Conservation (phyloP, 257 asterid genomes). For the Asclepias syriaca region DNA sequence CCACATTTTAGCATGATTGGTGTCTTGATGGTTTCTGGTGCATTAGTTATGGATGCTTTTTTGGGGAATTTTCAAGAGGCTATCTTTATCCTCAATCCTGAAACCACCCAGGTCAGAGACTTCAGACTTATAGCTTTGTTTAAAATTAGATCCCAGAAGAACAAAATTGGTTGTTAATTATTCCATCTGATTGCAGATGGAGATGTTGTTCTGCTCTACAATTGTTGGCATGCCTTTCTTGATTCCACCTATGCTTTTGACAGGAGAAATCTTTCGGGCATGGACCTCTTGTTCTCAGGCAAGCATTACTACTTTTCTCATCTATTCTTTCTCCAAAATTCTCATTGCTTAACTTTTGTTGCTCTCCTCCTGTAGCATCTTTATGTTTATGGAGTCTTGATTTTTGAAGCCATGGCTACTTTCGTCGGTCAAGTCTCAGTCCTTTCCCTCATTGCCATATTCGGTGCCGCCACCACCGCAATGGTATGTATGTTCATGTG, state of each 20-base stretch:
- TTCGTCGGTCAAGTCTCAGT: constrained; percentile 89
- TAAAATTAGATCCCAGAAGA: too few relatives aligned
- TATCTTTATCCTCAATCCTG: constrained; percentile 76
- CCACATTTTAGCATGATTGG: constrained; percentile 84
- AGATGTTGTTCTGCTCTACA: constrained; percentile 95
- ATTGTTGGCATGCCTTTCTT: constrained; percentile 95
- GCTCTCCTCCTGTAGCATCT: constrained; percentile 52
- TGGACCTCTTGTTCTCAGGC: constrained; percentile 86
- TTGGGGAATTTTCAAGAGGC: constrained; percentile 92
- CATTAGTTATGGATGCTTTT: constrained; percentile 79
- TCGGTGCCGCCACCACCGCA: constrained; percentile 96
- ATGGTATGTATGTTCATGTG: constrained; percentile 42
- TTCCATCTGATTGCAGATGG: constrained; percentile 45
- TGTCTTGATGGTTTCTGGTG: constrained; percentile 78
- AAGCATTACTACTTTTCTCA: neutral
- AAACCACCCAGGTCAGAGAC: constrained; percentile 66
- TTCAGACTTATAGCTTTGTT: neutral
- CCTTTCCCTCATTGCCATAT: constrained; percentile 82
- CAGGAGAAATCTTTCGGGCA: constrained; percentile 75
- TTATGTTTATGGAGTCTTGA: constrained; percentile 82
- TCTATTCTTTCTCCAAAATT: too few relatives aligned
- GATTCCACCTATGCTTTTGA: constrained; percentile 80
- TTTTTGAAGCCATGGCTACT: constrained; percentile 95
- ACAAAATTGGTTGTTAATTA: too few relatives aligned
- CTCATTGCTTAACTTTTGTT: neutral